These are phyloP conservation scores for Beauveria asiatica DNA, from an alignment of 2,329 filamentous ascomycete genomes.

Conservation along the genomic window DNA sequence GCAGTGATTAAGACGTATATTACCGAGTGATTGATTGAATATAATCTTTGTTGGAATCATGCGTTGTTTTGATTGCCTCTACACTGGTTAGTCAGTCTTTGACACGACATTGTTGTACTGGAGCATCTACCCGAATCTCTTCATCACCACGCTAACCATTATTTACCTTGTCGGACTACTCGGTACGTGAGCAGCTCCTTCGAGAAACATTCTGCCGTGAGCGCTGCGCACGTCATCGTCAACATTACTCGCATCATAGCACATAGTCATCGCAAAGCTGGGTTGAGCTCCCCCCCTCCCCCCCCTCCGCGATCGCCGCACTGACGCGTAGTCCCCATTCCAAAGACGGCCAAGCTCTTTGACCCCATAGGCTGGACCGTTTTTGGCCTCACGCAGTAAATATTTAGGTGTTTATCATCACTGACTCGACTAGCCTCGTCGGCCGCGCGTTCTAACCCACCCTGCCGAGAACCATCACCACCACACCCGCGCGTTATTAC, in stretches of 20 bases:
- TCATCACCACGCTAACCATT: constrained; percentile 23
- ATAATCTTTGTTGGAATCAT: too few species aligned
- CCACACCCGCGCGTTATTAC: constrained; percentile 25
- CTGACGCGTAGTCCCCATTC: too few species aligned
- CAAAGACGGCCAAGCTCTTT: constrained; percentile 44
- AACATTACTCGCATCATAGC: constrained; percentile 42
- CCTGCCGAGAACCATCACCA: constrained; percentile 40
- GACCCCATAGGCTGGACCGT: constrained; percentile 46
- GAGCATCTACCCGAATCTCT: too few species aligned
- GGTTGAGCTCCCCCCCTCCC: constrained; percentile 20
- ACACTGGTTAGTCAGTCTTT: too few species aligned
- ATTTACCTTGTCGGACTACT: constrained; percentile 24
- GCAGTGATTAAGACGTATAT: too few species aligned
- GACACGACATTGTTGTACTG: too few species aligned
- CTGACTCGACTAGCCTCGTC: constrained; percentile 51
- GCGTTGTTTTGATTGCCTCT: too few species aligned
- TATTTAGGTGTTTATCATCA: constrained; percentile 52
- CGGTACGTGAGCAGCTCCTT: constrained; percentile 31
- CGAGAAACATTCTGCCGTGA: constrained; percentile 38
- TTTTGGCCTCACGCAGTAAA: constrained; percentile 25
- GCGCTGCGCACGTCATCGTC: constrained; percentile 38
- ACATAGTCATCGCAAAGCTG: constrained; percentile 52
- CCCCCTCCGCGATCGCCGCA: constrained; percentile 10
- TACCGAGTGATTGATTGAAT: too few species aligned
- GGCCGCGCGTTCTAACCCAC: constrained; percentile 53